phyloP scores from a whole-genome alignment of 139 green algal species.

The Micractinium sp. region DNA sequence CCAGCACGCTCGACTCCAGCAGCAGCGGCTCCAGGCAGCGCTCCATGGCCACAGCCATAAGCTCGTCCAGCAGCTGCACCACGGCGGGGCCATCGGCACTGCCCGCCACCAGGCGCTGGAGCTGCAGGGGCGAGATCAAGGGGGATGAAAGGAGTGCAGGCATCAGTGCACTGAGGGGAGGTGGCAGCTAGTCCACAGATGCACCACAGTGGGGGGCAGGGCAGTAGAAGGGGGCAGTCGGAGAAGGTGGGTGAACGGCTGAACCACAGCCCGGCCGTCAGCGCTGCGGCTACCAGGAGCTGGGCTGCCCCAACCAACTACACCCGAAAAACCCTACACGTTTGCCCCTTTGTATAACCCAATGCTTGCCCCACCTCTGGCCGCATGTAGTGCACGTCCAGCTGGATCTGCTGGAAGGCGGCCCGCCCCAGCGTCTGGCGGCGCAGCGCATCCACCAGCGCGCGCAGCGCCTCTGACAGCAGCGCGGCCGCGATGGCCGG shows the following conservation, averaged over 20 bases:
- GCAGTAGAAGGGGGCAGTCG: no score
- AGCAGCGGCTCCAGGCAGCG: slow-evolving; percentile 72
- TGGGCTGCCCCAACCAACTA: no score
- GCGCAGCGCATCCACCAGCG: slow-evolving; percentile 72
- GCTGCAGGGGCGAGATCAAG: neutral
- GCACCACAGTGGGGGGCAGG: no score
- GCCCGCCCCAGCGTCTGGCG: slow-evolving; percentile 61
- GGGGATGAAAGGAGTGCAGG: no score
- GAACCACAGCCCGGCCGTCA: no score
- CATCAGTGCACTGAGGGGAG: neutral
- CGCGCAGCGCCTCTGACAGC: slow-evolving; percentile 68
- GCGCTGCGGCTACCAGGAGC: no score
- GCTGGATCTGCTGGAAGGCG: slow-evolving; percentile 85
- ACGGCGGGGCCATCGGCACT: slow-evolving; percentile 43
- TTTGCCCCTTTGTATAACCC: no score
- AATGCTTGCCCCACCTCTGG: slow-evolving; percentile 3
- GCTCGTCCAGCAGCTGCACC: slow-evolving; percentile 76
- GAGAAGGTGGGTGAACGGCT: no score
- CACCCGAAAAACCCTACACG: no score
- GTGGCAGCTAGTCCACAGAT: no score
- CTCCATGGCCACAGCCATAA: slow-evolving; percentile 78
- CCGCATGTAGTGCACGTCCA: slow-evolving; percentile 82
- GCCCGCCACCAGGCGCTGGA: slow-evolving; percentile 57
- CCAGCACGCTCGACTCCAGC: slow-evolving; percentile 76
- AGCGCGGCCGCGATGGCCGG: slow-evolving; percentile 23